phyloP scores from a whole-genome alignment of 163 green algal genomes.

The Scenedesmus sp. region DNA sequence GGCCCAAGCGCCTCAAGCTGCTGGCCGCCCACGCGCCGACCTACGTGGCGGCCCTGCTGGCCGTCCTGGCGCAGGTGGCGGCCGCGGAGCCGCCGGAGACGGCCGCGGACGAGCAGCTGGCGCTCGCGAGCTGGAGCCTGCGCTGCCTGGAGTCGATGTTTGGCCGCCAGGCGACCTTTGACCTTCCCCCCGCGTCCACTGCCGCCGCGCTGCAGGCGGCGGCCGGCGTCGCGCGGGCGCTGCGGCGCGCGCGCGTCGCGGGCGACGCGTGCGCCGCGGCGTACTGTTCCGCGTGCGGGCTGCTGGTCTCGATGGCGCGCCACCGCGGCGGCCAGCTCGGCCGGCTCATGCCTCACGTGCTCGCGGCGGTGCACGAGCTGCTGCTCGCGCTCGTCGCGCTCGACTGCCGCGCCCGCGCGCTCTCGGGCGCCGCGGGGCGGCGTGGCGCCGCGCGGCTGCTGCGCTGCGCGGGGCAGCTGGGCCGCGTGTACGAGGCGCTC shows the following conservation, averaged over 20 bases:
- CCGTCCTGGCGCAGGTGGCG: conserved; percentile 4
- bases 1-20: conserved; percentile 3
- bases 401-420: background rate
- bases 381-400: conserved; percentile 30
- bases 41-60: conserved; percentile 10
- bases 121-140: conserved; percentile 5
- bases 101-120: background rate
- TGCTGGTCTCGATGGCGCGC: conserved; percentile 13
- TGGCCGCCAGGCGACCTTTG: conserved; percentile 14
- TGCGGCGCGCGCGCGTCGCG: background rate
- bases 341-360: background rate
- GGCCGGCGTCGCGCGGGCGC: background rate
- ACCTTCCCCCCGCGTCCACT: conserved; percentile 1
- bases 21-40: conserved; percentile 3
- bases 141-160: conserved; percentile 24
- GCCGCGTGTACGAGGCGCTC: conserved; percentile 15
- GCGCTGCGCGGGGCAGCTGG: conserved; percentile 29
- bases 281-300: background rate
- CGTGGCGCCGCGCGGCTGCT: background rate
- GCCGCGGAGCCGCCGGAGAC: background rate
- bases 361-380: background rate
- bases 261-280: background rate
- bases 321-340: background rate
- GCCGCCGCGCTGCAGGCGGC: conserved; percentile 12
- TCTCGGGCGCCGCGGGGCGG: too few species aligned